A percentile compares a stretch with the other conserved stretches of the same genome.
These are phyloP conservation scores for Papiliotrema fonsecae DNA, from an alignment of 1,284 basidiomycete genomes.

Conservation along the genomic window DNA sequence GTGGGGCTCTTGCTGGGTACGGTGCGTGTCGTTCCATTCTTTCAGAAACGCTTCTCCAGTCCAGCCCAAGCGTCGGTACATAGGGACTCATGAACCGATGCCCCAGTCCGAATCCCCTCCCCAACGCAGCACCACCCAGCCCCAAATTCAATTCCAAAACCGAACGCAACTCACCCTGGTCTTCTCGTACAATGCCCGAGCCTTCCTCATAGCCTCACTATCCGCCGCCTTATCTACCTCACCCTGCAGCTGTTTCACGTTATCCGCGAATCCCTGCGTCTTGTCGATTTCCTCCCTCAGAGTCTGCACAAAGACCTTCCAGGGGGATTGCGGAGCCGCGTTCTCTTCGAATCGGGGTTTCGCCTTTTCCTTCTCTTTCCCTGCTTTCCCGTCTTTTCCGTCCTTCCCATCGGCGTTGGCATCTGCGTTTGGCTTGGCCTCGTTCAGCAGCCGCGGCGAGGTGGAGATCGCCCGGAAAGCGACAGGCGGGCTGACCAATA, in stretches of 20 bases:
- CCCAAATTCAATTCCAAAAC: background rate
- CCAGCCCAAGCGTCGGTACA: no score
- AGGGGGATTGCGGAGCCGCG: slow-evolving; percentile 74
- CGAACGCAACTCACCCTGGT: slow-evolving; percentile 64
- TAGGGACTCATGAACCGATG: no score
- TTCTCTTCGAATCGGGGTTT: slow-evolving; percentile 1
- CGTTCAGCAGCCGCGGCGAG: slow-evolving; percentile 15
- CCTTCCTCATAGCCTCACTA: slow-evolving; percentile 90
- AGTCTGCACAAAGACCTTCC: slow-evolving; percentile 92
- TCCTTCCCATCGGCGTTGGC: background rate
- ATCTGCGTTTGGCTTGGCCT: slow-evolving; percentile 4
- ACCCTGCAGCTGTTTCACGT: slow-evolving; percentile 93
- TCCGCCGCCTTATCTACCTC: slow-evolving; percentile 97
- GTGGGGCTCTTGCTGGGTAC: no score
- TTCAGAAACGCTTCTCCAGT: no score
- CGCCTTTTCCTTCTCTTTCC: no score
- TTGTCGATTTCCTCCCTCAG: slow-evolving; percentile 87
- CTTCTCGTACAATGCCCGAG: slow-evolving; percentile 84
- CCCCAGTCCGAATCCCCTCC: background rate
- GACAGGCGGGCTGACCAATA: background rate
- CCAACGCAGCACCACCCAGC: background rate
- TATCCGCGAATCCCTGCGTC: slow-evolving; percentile 90
- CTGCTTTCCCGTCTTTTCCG: background rate
- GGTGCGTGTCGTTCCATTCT: no score
- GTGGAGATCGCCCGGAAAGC: slow-evolving; percentile 17